Evolutionary conservation across 2,329 filamentous ascomycete genomes (phyloP).

Genomic region (Tolypocladium amazonense): DNA sequence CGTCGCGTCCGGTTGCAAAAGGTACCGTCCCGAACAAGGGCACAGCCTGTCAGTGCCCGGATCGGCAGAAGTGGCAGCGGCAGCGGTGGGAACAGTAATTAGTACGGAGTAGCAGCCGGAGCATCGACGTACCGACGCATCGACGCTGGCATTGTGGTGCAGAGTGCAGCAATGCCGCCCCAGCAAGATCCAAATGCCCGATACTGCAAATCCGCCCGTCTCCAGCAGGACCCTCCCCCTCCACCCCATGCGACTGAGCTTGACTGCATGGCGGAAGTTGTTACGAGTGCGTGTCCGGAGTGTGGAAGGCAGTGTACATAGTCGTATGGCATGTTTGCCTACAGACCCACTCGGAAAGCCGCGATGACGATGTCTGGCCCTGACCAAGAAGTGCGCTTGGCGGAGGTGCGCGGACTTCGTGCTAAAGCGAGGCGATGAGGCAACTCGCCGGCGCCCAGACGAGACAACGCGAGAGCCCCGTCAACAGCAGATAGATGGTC

Average conservation of each 20-base stretch:
- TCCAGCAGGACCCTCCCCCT: constrained; percentile 1
- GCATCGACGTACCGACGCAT: not conserved
- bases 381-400: not conserved
- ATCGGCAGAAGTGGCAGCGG: not conserved
- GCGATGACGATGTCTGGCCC: not conserved
- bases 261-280: not conserved
- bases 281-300: not conserved
- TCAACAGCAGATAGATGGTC: not conserved
- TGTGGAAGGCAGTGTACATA: too few relatives aligned
- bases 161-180: constrained; percentile 1
- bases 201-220: not conserved
- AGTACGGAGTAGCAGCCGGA: not conserved
- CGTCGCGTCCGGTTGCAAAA: not conserved
- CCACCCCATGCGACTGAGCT: not conserved
- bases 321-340: not conserved
- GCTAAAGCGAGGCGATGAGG: not conserved
- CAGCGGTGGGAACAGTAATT: not conserved
- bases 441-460: not conserved
- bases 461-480: not conserved
- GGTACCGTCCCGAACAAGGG: constrained; percentile 3
- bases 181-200: constrained; percentile 1
- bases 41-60: not conserved
- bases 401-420: not conserved
- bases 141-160: not conserved
- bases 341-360: not conserved